Percentiles rank a stretch among this genome's conserved stretches.
These are phyloP conservation scores for Trichoderma atroviride DNA, from an alignment of 2,329 filamentous ascomycete genomes.

Conservation along the genomic window DNA sequence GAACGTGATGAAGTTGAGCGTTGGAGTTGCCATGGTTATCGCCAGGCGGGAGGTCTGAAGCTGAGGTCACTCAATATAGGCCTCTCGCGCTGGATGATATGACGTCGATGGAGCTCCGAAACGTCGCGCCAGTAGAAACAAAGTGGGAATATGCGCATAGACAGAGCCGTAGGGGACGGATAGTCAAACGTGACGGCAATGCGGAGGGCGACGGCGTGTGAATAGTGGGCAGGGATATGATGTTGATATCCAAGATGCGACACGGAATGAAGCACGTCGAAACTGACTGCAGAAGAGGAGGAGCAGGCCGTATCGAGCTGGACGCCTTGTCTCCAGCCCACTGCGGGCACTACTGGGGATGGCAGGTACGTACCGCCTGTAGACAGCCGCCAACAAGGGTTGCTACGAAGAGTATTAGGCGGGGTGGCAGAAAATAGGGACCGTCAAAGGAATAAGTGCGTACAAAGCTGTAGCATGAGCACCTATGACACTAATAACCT, in stretches of 20 bases:
- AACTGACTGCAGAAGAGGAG: not conserved
- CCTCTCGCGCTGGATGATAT: constrained; percentile 2
- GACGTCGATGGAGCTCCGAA: constrained; percentile 17
- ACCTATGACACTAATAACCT: not conserved
- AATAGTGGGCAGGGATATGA: constrained; percentile 2
- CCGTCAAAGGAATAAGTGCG: not conserved
- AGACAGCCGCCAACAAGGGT: not conserved
- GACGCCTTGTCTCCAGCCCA: not conserved
- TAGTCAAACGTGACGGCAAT: not conserved
- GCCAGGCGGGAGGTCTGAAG: constrained; percentile 32
- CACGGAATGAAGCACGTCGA: not conserved
- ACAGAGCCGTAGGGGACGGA: not conserved
- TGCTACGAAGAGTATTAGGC: not conserved
- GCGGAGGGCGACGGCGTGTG: not conserved
- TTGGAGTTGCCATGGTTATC: constrained; percentile 62
- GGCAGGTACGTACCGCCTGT: not conserved
- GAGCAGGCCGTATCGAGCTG: not conserved
- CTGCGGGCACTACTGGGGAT: not conserved
- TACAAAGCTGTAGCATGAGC: not conserved
- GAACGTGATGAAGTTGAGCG: constrained; percentile 97
- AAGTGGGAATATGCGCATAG: not conserved
- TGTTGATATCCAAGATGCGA: constrained; percentile 16
- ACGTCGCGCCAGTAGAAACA: constrained; percentile 1
- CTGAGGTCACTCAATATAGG: not conserved
- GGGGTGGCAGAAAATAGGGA: not conserved